Evolutionary conservation across 495 filamentous ascomycete genomes (phyloP), one percentile per base, ranked within the genome.

Genomic region (Hypomontagnella submonticulosa): DNA sequence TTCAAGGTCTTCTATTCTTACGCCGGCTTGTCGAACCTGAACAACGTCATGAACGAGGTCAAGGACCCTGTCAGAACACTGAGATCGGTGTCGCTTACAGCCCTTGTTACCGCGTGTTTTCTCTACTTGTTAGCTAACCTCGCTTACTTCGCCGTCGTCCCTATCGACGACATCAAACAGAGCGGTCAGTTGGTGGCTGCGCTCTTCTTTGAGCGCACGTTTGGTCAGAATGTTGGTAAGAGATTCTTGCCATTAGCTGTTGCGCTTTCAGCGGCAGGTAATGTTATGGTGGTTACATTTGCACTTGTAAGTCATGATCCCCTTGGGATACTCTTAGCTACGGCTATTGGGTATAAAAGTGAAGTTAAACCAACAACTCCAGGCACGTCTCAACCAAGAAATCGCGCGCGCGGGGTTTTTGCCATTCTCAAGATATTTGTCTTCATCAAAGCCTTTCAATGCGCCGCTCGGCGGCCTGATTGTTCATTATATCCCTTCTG

Each of bases 231-330:
- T 6, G 56, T 87, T 15, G 89, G 89, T 1, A 82, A 77, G 27
- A 77, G 74, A 15, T 70, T 91, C 13, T 75, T 91, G 15, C 86
- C 88, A 3, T 67, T 90, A 8, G 83, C 87, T 10, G 84, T 92
- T 47, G 89, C 89, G 0, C 75, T 88, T 12, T 90, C 87, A 0
- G 89, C 87, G 0, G 85, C 82, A 0, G 90, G 90, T 0, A 92
- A 92, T 71, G 87, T 92, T 1, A 91, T 93, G 87, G 88, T 91
- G 1, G 89, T 90, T 5, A 89, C 88, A 6, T 92, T 89, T 71
- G 76, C 84, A 6, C 60, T 86, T 62, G 87, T 89, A 77, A 47
- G 76, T 70, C 50, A n/a, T 23, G 10, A 30, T 10, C 13, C 57
- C 40, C 50, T 27, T 6, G 23, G 23, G 23, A 18, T 27, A 13